Conservation (phyloP, 495 filamentous ascomycete species). For the Penicillium egyptiacum region DNA sequence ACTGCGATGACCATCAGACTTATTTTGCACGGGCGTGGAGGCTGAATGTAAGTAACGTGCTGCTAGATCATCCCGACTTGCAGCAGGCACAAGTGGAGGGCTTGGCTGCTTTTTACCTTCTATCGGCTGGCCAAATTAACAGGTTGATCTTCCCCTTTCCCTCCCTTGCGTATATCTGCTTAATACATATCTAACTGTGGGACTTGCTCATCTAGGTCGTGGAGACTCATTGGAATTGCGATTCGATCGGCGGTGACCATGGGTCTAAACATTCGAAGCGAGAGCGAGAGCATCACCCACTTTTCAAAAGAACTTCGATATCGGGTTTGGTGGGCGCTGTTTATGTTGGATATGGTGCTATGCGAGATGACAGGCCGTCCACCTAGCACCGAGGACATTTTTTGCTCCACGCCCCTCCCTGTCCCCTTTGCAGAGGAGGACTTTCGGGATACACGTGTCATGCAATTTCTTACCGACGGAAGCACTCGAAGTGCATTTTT, state of each 20-base stretch:
- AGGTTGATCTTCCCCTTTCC: slow-evolving; percentile 34
- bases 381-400: slow-evolving; percentile 48
- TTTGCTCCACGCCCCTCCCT: slow-evolving; percentile 56
- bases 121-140: slow-evolving; percentile 54
- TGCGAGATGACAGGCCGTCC: slow-evolving; percentile 62
- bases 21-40: slow-evolving; percentile 61
- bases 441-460: slow-evolving; percentile 31
- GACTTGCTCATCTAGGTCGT: slow-evolving; percentile 26
- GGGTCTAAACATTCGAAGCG: slow-evolving; percentile 62
- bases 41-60: slow-evolving; percentile 48
- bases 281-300: slow-evolving; percentile 46
- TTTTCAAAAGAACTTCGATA: slow-evolving; percentile 49
- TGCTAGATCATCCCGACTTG: slow-evolving; percentile 54
- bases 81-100: slow-evolving; percentile 52
- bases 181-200: background rate
- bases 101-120: slow-evolving; percentile 52
- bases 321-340: slow-evolving; percentile 54
- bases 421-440: slow-evolving; percentile 54
- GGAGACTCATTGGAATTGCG: slow-evolving; percentile 58
- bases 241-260: slow-evolving; percentile 59
- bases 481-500: slow-evolving; percentile 27
- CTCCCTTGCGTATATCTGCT: background rate
- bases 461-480: slow-evolving; percentile 33
- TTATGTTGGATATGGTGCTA: slow-evolving; percentile 57
- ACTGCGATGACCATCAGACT: slow-evolving; percentile 48